phyloP scores from a whole-genome alignment of 352 stramenopile species.

The Globisporangium cystogenes region DNA sequence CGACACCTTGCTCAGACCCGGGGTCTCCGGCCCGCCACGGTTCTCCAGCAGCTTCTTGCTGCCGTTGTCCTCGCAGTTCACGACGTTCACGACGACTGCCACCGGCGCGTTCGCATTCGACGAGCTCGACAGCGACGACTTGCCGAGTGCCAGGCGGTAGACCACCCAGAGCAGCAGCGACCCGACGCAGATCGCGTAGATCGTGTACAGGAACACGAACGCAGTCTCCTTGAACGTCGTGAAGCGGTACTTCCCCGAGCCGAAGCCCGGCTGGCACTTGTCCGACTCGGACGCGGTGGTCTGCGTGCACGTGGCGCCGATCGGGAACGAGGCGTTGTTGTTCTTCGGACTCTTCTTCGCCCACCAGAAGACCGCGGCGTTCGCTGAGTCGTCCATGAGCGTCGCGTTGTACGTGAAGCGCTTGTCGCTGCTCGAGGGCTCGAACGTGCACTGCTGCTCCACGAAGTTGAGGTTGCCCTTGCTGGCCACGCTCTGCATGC shows the following conservation, averaged over 20 bases:
- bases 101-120: constrained; percentile 9
- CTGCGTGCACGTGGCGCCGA: constrained; percentile 34
- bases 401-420: constrained; percentile 50
- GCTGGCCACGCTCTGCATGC: constrained; percentile 27
- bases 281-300: constrained; percentile 21
- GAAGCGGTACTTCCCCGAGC: constrained; percentile 31
- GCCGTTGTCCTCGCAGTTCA: constrained; percentile 27
- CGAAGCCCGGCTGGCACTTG: constrained; percentile 20
- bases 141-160: constrained; percentile 8
- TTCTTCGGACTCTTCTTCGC: constrained; percentile 50
- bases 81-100: constrained; percentile 9
- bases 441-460: constrained; percentile 43
- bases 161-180: constrained; percentile 25
- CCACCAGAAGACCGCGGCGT: constrained; percentile 47
- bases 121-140: constrained; percentile 14
- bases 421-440: constrained; percentile 16
- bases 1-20: constrained; percentile 20
- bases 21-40: constrained; percentile 43
- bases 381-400: constrained; percentile 38
- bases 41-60: constrained; percentile 54
- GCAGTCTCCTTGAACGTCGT: constrained; percentile 44
- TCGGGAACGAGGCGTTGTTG: constrained; percentile 66
- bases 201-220: constrained; percentile 42
- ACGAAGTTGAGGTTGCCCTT: constrained; percentile 18
- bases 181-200: constrained; percentile 37